Evolutionary conservation across 176 grass and related monocot species (phyloP), one percentile per base, ranked within the genome.

Genomic region (Alloteropsis semialata): DNA sequence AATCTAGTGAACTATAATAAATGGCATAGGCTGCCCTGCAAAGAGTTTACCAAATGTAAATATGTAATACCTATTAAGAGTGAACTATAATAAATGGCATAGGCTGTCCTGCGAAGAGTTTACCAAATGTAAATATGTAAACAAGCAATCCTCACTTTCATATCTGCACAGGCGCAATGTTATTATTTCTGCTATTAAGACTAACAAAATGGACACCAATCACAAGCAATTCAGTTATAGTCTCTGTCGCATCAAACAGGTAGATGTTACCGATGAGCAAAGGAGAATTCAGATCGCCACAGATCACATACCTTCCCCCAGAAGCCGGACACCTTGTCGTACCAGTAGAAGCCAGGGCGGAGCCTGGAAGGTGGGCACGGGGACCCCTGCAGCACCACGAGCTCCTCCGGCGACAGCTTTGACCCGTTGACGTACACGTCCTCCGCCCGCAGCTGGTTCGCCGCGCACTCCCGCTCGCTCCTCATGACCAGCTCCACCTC

Each of bases 301-400:
- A 45, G 19, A 39, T 53, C 22, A 48, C 90, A 75, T 82, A 99
- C 96, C 96, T 99, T 96, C 27, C 96, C 96, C 96, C 96, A 99
- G 82, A 92, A 96, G 25, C 96, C 96, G 13, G 93, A 96, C 36
- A 96, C 89, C 79, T 96, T 99, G 65, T 99, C 96, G 33, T 99
- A 99, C 96, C 96, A 99, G 80, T 99, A 99, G 60, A 86, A 90
- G 0, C 96, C 96, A 0, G 91, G 91, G 14, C 94, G 89, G 28
- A 99, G 84, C 87, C 80, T 93, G 0, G 87, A 65, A 29, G 96
- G 96, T 18, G 93, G 96, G 25, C 76, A 87, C 9, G 77, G 45
- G 49, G 89, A 96, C 11, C 75, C 88, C 85, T 94, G 93, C 82
- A 99, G 89, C 65, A 87, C 2, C 24, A 81, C 62, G 17, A 99